Conservation (phyloP, 257 asterid species). For the Dorcoceras hygrometricum region DNA sequence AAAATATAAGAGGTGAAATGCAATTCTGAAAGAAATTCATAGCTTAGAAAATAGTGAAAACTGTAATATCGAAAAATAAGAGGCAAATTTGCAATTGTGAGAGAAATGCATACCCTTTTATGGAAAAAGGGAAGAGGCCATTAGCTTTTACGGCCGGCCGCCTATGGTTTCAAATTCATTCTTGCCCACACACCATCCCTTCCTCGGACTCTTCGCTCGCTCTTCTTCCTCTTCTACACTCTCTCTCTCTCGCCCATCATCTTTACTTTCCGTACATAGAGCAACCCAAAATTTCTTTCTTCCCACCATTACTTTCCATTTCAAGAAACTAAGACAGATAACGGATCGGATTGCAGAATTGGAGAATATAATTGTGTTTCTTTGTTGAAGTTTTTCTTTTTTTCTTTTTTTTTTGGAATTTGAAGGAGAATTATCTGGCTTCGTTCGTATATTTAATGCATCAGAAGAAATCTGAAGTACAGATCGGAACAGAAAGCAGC, state of each 20-base stretch:
- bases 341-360: constrained; percentile 3
- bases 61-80: neutral
- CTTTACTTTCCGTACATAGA: constrained; percentile 30
- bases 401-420: too few species aligned
- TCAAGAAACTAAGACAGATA: constrained; percentile 3
- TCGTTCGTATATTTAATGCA: constrained; percentile 71
- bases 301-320: constrained; percentile 24
- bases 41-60: too few species aligned
- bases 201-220: constrained; percentile 44
- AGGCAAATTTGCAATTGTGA: neutral
- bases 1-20: too few species aligned
- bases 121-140: too few species aligned
- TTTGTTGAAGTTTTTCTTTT: neutral
- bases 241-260: neutral
- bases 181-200: constrained; percentile 23
- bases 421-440: constrained; percentile 26
- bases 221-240: neutral
- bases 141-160: neutral
- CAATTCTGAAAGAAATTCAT: too few species aligned
- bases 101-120: too few species aligned
- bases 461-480: constrained; percentile 94
- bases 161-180: neutral
- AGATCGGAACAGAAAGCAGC: constrained; percentile 98
- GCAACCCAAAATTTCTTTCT: neutral
- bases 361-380: neutral